Base-by-base conservation (phyloP, 139 green algal species). In the Chlamydomonas eustigma region DNA sequence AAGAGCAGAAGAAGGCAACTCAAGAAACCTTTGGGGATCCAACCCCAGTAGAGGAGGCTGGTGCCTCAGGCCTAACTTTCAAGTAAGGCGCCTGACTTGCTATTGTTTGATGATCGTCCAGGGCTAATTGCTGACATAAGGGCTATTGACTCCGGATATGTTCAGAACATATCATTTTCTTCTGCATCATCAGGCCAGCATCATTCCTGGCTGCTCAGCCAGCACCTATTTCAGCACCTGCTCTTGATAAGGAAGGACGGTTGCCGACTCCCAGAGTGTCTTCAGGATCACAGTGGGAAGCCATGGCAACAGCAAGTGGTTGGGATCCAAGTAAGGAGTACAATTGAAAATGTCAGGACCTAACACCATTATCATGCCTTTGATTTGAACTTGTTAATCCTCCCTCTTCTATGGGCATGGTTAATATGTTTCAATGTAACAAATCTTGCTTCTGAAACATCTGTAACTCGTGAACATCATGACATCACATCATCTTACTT, bases 191-290 rank as follows among this genome's bases (percentile, higher is more conserved):
- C n/a, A n/a, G n/a, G n/a, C n/a, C n/a, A n/a, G n/a, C n/a, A n/a
- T n/a, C n/a, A 12, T 4, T 69, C 8, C 50, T 77, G 31, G 71
- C 71, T 44, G 71, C 71, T 4, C 71, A 77, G 28, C 71, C 71
- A 4, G n/a, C 37, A 32, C 71, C 71, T n/a, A 24, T 77, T 3
- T 35, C n/a, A 51, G 25, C 39, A 5, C 34, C 44, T 2, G 25
- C 39, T 4, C 28, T 67, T 33, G 71, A 69, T 34, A 32, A 25
- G 2, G 35, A 77, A 5, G 71, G 71, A 33, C 38, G 24, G 1
- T 30, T 77, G 30, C 24, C 64, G 12, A 32, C 31, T 44, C 44
- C 8, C 22, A 4, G 50, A 35, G 34, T 25, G 25, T 37, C 18
- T 28, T 28, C 12, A 30, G 37, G 44, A 31, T 39, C 22, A 24